Evolutionary conservation across 495 filamentous ascomycete species (phyloP).

Genomic region (Penicillium dipodomyicola): DNA sequence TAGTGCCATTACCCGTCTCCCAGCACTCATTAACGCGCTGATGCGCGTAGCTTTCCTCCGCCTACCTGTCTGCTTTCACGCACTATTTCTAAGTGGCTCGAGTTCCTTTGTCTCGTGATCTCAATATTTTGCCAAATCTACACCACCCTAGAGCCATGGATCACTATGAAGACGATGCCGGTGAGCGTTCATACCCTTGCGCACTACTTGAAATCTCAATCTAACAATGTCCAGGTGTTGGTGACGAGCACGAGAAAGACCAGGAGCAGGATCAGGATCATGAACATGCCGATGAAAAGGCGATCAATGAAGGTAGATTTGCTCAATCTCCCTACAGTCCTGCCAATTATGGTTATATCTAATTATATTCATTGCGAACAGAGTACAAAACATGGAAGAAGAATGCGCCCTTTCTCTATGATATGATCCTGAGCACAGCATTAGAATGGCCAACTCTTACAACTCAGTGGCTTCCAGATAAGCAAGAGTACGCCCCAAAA

Average conservation of each 20-base stretch:
- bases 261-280: constrained; percentile 70
- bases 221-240: constrained; percentile 29
- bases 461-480: constrained; percentile 97
- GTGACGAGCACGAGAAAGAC: constrained; percentile 58
- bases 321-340: not conserved
- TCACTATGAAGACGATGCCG: constrained; percentile 39
- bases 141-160: constrained; percentile 32
- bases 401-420: constrained; percentile 97
- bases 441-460: constrained; percentile 98
- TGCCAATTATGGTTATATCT: not conserved
- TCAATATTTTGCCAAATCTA: constrained; percentile 4
- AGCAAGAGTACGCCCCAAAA: constrained; percentile 61
- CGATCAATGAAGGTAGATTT: constrained; percentile 82
- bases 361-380: constrained; percentile 29
- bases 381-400: constrained; percentile 99
- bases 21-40: constrained; percentile 42
- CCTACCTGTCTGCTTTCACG: constrained; percentile 19
- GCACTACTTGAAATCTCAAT: constrained; percentile 16
- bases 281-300: constrained; percentile 73
- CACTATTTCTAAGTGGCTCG: not conserved
- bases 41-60: constrained; percentile 32
- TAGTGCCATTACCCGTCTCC: constrained; percentile 20
- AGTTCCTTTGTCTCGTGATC: constrained; percentile 2
- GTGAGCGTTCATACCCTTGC: constrained; percentile 15
- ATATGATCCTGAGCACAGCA: constrained; percentile 89